Conservation (phyloP, 495 filamentous ascomycete species). For the Aspergillus carlsbadensis region DNA sequence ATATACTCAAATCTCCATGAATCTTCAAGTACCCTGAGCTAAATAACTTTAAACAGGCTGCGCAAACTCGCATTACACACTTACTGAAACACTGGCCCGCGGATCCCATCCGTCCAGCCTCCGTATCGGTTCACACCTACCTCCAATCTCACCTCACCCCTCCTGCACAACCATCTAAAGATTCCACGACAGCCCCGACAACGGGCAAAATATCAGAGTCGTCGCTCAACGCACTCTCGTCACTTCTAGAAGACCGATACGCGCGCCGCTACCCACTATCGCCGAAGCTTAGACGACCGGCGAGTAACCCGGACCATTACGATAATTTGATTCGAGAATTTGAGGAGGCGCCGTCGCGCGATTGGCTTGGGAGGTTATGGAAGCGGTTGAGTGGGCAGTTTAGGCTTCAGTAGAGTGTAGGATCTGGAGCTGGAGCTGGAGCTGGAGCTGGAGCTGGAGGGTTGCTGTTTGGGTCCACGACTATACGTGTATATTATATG, state of each 20-base stretch:
- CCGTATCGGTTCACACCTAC: slow-evolving; percentile 67
- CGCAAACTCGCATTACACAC: slow-evolving; percentile 55
- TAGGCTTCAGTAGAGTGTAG: slow-evolving; percentile 46
- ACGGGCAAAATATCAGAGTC: slow-evolving; percentile 50
- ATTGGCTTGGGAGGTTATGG: slow-evolving; percentile 52
- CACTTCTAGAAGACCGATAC: slow-evolving; percentile 73
- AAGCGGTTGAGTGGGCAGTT: slow-evolving; percentile 66
- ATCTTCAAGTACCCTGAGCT: background rate
- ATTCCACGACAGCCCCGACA: slow-evolving; percentile 18
- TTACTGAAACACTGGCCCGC: slow-evolving; percentile 74
- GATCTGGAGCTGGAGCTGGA: background rate
- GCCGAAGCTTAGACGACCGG: slow-evolving; percentile 60
- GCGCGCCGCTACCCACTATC: slow-evolving; percentile 65
- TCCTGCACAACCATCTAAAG: slow-evolving; percentile 15
- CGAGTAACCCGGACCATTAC: slow-evolving; percentile 76
- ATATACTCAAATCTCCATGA: slow-evolving; percentile 5
- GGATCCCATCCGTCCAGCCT: slow-evolving; percentile 72
- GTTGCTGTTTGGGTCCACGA: background rate
- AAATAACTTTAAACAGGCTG: slow-evolving; percentile 31
- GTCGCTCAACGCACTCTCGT: slow-evolving; percentile 69
- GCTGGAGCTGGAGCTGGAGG: background rate
- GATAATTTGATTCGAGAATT: slow-evolving; percentile 69
- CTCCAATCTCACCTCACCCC: slow-evolving; percentile 60
- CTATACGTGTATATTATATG: background rate
- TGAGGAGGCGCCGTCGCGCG: slow-evolving; percentile 64